phyloP scores from a whole-genome alignment of 805 yeast genomes.

The Candida gorgasii region DNA sequence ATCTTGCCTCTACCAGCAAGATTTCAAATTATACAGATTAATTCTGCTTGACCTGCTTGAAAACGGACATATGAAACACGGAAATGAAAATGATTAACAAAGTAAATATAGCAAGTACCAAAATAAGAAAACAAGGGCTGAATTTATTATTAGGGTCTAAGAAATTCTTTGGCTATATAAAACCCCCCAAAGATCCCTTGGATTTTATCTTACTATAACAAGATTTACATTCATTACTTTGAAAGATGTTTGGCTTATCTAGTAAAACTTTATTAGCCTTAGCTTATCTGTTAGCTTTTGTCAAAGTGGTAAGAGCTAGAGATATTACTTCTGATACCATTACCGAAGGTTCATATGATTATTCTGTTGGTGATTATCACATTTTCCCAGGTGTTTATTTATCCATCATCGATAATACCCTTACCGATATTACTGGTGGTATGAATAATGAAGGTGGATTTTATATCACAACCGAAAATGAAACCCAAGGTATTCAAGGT shows the following conservation, averaged over 20 bases:
- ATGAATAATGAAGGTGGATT: constrained; percentile 21
- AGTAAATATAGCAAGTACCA: no score
- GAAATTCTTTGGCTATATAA: neutral
- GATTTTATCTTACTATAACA: neutral
- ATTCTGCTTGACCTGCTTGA: neutral
- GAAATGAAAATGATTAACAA: neutral
- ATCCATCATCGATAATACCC: constrained; percentile 27
- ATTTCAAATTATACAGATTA: neutral
- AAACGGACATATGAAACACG: neutral
- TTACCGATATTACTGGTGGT: constrained; percentile 22
- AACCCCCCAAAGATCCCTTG: neutral
- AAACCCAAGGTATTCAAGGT: constrained; percentile 17
- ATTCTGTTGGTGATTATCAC: constrained; percentile 21
- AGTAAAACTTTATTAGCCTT: neutral
- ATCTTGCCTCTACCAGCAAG: neutral
- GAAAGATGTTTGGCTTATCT: neutral
- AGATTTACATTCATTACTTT: constrained; percentile 3
- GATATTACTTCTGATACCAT: constrained; percentile 19
- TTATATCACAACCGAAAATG: constrained; percentile 17
- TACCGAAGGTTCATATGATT: constrained; percentile 18
- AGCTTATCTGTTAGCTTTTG: neutral
- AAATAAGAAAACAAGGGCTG: neutral
- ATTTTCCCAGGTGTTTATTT: constrained; percentile 24
- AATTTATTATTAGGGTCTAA: neutral
- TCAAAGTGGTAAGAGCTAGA: constrained; percentile 11